These are phyloP conservation scores for Trichosporon sp. DNA, from an alignment of 1,284 basidiomycete genomes.

Conservation along the genomic window DNA sequence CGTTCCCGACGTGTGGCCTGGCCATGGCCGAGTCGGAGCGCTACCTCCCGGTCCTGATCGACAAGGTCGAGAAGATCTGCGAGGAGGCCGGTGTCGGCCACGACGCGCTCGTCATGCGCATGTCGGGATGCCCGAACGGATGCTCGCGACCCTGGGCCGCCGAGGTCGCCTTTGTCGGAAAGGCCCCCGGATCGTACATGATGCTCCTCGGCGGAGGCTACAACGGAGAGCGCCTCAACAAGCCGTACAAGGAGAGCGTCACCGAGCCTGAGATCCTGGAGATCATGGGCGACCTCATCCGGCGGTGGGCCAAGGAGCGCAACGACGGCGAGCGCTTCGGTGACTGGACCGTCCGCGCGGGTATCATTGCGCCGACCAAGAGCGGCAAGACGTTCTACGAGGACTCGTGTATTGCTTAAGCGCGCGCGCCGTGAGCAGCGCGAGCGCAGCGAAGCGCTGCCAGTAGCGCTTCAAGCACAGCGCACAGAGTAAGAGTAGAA, in stretches of 20 bases:
- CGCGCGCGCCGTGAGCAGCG: no score
- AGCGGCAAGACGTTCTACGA: conserved; percentile 79
- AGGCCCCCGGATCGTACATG: conserved; percentile 85
- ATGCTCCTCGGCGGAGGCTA: conserved; percentile 97
- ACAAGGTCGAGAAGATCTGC: conserved; percentile 92
- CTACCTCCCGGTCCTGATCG: conserved; percentile 90
- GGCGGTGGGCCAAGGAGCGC: conserved; percentile 82
- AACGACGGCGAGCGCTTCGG: conserved; percentile 89
- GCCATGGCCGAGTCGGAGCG: conserved; percentile 94
- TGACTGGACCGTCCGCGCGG: conserved; percentile 85
- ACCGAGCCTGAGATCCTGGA: conserved; percentile 89
- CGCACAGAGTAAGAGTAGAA: no score
- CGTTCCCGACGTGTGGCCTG: conserved; percentile 93
- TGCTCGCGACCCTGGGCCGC: conserved; percentile 93
- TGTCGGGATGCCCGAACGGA: conserved; percentile 92
- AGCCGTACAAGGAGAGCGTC: conserved; percentile 70
- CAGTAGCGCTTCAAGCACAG: no score
- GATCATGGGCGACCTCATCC: conserved; percentile 87
- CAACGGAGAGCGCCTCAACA: conserved; percentile 87
- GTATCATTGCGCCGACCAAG: conserved; percentile 73
- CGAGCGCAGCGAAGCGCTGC: no score
- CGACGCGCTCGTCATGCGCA: conserved; percentile 94
- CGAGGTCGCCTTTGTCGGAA: conserved; percentile 95
- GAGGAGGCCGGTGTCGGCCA: conserved; percentile 87
- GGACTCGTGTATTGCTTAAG: conserved; percentile 42